Percentiles rank a stretch among this genome's conserved stretches.
phyloP scores from a whole-genome alignment of 2,329 filamentous ascomycete species.

The Purpureocillium takamizusanense region DNA sequence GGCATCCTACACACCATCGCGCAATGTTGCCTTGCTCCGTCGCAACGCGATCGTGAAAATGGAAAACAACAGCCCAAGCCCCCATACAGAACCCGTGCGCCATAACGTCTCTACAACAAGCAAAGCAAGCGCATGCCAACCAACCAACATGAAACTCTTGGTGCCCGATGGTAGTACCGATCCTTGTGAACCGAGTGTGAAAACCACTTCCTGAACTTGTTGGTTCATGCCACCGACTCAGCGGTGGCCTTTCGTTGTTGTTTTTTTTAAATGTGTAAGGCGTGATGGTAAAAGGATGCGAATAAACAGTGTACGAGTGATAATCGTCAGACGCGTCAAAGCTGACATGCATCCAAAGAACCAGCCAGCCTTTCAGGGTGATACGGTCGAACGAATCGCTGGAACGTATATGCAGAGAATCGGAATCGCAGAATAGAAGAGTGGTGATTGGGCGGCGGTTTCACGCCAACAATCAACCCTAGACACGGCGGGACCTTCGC shows the following conservation, averaged over 20 bases:
- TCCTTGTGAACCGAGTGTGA: neutral
- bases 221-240: neutral
- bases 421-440: constrained; percentile 12
- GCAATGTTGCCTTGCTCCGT: neutral
- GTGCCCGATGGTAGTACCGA: neutral
- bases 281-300: constrained; percentile 1
- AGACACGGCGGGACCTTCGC: constrained; percentile 19
- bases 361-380: constrained; percentile 2
- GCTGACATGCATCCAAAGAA: constrained; percentile 5
- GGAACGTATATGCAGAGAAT: constrained; percentile 3
- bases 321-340: constrained; percentile 1
- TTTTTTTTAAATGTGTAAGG: constrained; percentile 2
- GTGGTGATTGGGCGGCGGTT: constrained; percentile 8
- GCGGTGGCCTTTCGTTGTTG: neutral
- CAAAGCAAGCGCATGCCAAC: neutral
- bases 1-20: neutral
- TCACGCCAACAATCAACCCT: neutral
- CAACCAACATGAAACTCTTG: neutral
- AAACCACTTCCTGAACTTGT: neutral
- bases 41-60: too few species aligned
- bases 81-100: neutral
- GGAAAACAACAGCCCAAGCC: neutral
- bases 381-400: neutral
- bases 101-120: neutral
- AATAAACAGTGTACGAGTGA: constrained; percentile 7